Evolutionary conservation across 2,329 filamentous ascomycete genomes (phyloP).

Genomic region (Pseudogymnoascus sp.): DNA sequence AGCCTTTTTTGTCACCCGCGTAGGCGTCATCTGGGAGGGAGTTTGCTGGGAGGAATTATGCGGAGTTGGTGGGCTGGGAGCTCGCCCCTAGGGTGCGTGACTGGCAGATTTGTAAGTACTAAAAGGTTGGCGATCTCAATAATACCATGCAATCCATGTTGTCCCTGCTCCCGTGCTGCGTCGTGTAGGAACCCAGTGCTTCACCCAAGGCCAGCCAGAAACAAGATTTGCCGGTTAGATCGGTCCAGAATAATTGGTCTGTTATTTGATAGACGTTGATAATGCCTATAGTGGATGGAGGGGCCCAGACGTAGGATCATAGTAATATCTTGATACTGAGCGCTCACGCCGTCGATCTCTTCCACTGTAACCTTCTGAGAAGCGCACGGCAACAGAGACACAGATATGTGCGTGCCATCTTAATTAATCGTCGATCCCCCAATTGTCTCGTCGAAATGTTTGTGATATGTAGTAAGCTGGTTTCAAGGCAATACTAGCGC

Average conservation of each 20-base stretch:
- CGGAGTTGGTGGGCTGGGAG: neutral
- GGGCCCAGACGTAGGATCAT: neutral
- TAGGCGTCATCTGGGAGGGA: conserved; percentile 2
- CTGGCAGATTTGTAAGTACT: conserved; percentile 7
- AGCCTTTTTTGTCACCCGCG: conserved; percentile 2
- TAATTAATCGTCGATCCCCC: neutral
- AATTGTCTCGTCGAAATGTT: neutral
- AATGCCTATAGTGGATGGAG: neutral
- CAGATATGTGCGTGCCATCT: neutral
- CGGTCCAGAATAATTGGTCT: neutral
- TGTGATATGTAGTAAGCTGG: neutral
- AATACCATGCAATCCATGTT: conserved; percentile 4
- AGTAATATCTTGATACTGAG: neutral
- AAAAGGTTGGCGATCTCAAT: conserved; percentile 9
- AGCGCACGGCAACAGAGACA: neutral
- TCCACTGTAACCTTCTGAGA: neutral
- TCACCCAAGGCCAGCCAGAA: neutral
- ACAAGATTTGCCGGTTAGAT: neutral
- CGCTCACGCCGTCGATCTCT: neutral
- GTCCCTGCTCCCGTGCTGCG: neutral
- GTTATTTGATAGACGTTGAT: neutral
- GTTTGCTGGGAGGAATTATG: neutral
- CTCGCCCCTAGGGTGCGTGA: neutral
- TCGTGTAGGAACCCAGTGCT: neutral
- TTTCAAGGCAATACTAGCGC: neutral